Conservation (phyloP, 106 monocot genomes). For the Dendrobium nobile region DNA sequence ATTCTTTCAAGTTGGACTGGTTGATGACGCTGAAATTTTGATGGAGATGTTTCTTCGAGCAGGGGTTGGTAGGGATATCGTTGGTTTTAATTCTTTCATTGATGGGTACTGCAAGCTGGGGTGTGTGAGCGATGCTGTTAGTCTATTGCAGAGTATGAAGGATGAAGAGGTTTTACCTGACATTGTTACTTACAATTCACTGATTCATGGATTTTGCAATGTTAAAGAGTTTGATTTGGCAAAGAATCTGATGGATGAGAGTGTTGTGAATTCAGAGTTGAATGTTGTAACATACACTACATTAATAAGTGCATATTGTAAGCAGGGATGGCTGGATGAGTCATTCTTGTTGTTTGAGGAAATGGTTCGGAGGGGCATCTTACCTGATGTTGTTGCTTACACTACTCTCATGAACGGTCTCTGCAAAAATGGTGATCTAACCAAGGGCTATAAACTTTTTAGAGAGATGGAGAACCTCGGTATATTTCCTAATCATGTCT, state of each 20-base stretch:
- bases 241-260: conserved; percentile 34
- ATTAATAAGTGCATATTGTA: conserved; percentile 50
- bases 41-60: conserved; percentile 42
- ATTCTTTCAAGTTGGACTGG: conserved; percentile 31
- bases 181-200: conserved; percentile 59
- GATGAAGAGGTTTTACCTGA: conserved; percentile 34
- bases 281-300: conserved; percentile 73
- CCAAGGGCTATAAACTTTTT: conserved; percentile 62
- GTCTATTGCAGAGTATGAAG: conserved; percentile 48
- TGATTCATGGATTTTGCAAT: conserved; percentile 67
- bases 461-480: conserved; percentile 85
- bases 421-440: conserved; percentile 41
- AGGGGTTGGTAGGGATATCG: conserved; percentile 37
- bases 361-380: conserved; percentile 64
- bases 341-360: conserved; percentile 65
- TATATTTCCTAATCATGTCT: conserved; percentile 60
- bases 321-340: conserved; percentile 34
- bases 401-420: conserved; percentile 59
- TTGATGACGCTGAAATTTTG: conserved; percentile 34
- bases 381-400: conserved; percentile 85
- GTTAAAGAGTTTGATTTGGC: conserved; percentile 47
- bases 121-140: conserved; percentile 25
- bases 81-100: conserved; percentile 72
- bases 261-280: conserved; percentile 20
- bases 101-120: conserved; percentile 71